phyloP scores from a whole-genome alignment of 2,329 filamentous ascomycete species.

The Hypoxylon sp. region DNA sequence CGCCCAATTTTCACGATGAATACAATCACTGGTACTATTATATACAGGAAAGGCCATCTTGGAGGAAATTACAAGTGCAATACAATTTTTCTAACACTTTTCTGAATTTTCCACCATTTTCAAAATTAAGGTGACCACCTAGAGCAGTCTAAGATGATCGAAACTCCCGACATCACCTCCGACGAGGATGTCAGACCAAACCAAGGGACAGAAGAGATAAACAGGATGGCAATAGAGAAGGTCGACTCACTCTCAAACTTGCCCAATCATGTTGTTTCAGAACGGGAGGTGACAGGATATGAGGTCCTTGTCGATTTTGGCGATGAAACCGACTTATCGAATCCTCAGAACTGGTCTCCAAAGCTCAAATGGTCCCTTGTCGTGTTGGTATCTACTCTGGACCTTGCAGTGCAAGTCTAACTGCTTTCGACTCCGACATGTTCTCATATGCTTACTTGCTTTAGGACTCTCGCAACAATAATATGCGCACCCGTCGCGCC shows the following conservation, averaged over 20 bases:
- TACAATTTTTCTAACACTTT: not conserved
- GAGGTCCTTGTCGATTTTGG: conserved; percentile 14
- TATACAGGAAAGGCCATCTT: not conserved
- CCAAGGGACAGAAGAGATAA: not conserved
- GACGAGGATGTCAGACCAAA: not conserved
- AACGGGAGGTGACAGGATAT: not conserved
- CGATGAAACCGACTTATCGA: conserved; percentile 25
- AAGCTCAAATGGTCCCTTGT: conserved; percentile 29
- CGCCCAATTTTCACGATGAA: not conserved
- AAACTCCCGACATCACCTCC: not conserved
- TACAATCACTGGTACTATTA: not conserved
- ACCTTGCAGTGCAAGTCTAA: conserved; percentile 17
- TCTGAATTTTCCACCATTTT: not conserved
- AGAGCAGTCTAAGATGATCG: not conserved
- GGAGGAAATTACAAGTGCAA: not conserved
- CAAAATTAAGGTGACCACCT: not conserved
- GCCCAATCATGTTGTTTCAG: not conserved
- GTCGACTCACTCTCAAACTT: not conserved
- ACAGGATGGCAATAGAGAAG: not conserved
- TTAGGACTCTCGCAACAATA: not conserved
- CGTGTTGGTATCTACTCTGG: conserved; percentile 17
- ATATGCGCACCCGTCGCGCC: not conserved
- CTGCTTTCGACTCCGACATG: not conserved
- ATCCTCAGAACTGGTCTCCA: conserved; percentile 32
- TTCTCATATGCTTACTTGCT: not conserved